Evolutionary conservation across 306 rosid species (phyloP).

Genomic region (Hippophae tibetana): DNA sequence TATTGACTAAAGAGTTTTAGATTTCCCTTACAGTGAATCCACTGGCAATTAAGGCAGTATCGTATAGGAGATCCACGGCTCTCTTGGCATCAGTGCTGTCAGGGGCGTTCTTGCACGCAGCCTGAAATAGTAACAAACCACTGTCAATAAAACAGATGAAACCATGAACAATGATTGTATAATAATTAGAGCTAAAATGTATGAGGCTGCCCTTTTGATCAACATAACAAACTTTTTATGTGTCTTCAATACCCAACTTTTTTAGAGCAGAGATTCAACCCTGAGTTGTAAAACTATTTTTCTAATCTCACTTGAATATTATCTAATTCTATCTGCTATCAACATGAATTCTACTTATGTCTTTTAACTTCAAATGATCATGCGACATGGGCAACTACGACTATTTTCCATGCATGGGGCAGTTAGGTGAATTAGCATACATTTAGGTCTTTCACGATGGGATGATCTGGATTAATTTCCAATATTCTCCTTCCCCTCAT

Average conservation of each 20-base stretch:
- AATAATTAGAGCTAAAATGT: too few relatives aligned
- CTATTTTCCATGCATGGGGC: too few relatives aligned
- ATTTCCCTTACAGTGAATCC: constrained; percentile 65
- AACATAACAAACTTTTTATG: background rate
- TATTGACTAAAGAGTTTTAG: background rate
- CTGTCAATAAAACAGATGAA: background rate
- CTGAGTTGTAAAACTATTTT: too few relatives aligned
- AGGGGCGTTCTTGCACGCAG: constrained; percentile 88
- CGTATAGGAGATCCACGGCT: constrained; percentile 84
- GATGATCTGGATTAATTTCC: constrained; percentile 94
- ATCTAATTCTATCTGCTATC: too few relatives aligned
- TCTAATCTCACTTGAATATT: too few relatives aligned
- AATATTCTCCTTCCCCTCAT: constrained; percentile 98
- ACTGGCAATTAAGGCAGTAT: constrained; percentile 91
- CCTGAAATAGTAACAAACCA: constrained; percentile 33
- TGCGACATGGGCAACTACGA: too few relatives aligned
- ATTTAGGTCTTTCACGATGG: constrained; percentile 75
- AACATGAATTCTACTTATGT: too few relatives aligned
- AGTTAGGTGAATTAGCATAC: constrained; percentile 32
- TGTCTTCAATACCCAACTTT: too few relatives aligned
- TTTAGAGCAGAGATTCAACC: too few relatives aligned
- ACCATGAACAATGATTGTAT: background rate
- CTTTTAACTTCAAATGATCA: too few relatives aligned
- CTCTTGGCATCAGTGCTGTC: constrained; percentile 76
- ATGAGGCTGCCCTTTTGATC: too few relatives aligned